Evolutionary conservation across 169 alveolate genomes (phyloP).

Genomic region (Plasmodium coatneyi): DNA sequence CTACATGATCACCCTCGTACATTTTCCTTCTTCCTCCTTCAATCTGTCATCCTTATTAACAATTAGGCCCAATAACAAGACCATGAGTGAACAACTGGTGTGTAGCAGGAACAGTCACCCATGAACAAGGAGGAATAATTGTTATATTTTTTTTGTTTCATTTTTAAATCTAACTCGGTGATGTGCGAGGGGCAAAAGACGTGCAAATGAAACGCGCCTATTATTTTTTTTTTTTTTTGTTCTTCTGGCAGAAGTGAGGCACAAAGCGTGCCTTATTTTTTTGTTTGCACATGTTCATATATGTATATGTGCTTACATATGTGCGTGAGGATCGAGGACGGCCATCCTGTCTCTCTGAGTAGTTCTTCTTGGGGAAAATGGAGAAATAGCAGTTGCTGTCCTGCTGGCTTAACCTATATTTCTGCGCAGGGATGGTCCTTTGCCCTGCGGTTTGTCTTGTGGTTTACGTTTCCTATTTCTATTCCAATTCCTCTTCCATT

Average conservation of each 20-base stretch:
- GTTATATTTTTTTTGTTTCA: not conserved
- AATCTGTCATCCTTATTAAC: not conserved
- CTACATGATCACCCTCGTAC: not conserved
- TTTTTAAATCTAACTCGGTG: not conserved
- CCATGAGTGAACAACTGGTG: not conserved
- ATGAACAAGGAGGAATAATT: not conserved
- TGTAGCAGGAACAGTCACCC: not conserved
- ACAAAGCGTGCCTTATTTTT: not conserved
- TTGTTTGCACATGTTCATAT: not conserved
- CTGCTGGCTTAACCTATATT: not conserved
- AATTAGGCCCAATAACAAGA: constrained; percentile 16
- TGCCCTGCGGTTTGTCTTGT: not conserved
- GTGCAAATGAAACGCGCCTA: not conserved
- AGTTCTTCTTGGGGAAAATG: not conserved
- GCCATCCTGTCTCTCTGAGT: not conserved
- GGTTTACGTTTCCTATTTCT: not conserved
- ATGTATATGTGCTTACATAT: not conserved
- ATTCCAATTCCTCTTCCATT: not conserved
- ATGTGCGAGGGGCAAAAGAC: not conserved
- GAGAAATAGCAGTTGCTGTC: not conserved
- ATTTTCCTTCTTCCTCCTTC: not conserved
- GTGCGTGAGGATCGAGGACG: not conserved
- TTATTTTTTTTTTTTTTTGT: not conserved
- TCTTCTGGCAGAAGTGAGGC: not conserved
- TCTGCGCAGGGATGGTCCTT: not conserved